A percentile compares a stretch with the other conserved stretches of the same genome.
Conservation (phyloP, 805 yeast genomes). For the Sugiyamaella marilandica region DNA sequence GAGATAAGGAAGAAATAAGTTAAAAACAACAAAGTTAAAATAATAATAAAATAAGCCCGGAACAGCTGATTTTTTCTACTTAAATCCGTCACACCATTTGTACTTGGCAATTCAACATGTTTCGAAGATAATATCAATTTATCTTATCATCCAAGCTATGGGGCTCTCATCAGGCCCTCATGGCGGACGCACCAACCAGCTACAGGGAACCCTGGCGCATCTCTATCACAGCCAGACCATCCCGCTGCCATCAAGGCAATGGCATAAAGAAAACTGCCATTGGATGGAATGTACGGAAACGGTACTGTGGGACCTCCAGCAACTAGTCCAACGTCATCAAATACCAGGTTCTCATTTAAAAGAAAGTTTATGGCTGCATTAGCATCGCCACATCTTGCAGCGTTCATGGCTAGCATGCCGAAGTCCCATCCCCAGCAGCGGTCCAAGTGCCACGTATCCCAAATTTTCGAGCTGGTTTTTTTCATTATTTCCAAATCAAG, state of each 20-base stretch:
- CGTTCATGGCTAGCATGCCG: constrained; percentile 10
- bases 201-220: constrained; percentile 6
- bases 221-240: constrained; percentile 1
- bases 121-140: no score
- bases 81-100: no score
- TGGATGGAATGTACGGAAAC: constrained; percentile 8
- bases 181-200: neutral
- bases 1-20: no score
- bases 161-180: neutral
- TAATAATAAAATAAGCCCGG: no score
- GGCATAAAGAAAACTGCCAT: constrained; percentile 5
- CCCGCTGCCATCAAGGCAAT: constrained; percentile 10
- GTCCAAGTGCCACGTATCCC: constrained; percentile 11
- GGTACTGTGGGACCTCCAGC: constrained; percentile 9
- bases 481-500: constrained; percentile 3
- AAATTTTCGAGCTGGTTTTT: constrained; percentile 1
- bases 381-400: constrained; percentile 6
- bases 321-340: constrained; percentile 8
- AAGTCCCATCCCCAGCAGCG: constrained; percentile 11
- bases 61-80: no score
- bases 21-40: no score
- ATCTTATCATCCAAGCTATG: neutral
- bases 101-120: no score
- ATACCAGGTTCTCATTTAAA: constrained; percentile 1
- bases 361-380: constrained; percentile 4